phyloP scores from a whole-genome alignment of 768 basidiomycete species.

The Thelephora ganbajun region DNA sequence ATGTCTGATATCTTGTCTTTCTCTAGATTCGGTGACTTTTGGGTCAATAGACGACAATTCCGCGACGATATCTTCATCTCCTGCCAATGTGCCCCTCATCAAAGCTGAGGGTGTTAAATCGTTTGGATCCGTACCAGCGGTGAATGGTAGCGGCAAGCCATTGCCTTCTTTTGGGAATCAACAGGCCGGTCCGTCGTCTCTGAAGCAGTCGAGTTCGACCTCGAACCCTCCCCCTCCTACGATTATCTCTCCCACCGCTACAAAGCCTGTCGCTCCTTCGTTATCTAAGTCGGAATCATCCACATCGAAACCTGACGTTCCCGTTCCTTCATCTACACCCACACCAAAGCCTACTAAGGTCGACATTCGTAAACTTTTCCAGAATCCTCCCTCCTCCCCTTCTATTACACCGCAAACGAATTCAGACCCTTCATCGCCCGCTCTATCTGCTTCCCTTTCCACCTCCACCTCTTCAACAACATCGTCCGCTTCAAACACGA shows the following conservation, averaged over 20 bases:
- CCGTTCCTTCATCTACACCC: slow-evolving; percentile 16
- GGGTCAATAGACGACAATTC: slow-evolving; percentile 78
- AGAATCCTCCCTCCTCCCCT: slow-evolving; percentile 23
- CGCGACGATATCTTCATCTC: slow-evolving; percentile 72
- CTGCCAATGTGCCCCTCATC: slow-evolving; percentile 48
- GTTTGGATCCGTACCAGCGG: slow-evolving; percentile 66
- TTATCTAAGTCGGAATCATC: slow-evolving; percentile 8
- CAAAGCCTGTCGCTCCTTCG: slow-evolving; percentile 1
- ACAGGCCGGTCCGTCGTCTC: slow-evolving; percentile 15
- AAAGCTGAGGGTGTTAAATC: slow-evolving; percentile 66
- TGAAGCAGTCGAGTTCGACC: slow-evolving; percentile 22
- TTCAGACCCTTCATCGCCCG: slow-evolving; percentile 35
- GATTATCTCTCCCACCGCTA: slow-evolving; percentile 3
- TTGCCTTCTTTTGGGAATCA: slow-evolving; percentile 24
- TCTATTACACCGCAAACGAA: slow-evolving; percentile 15
- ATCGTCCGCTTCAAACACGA: slow-evolving; percentile 17
- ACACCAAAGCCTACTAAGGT: slow-evolving; percentile 20
- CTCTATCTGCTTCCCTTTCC: slow-evolving; percentile 43
- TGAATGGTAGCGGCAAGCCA: slow-evolving; percentile 35
- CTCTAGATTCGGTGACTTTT: slow-evolving; percentile 63
- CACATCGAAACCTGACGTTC: slow-evolving; percentile 16
- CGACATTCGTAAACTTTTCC: slow-evolving; percentile 51
- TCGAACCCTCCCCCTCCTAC: slow-evolving; percentile 1
- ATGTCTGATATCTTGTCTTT: slow-evolving; percentile 1
- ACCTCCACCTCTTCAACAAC: slow-evolving; percentile 36